Conservation (phyloP, 441 rosid species). For the Heliophila coronopifolia region DNA sequence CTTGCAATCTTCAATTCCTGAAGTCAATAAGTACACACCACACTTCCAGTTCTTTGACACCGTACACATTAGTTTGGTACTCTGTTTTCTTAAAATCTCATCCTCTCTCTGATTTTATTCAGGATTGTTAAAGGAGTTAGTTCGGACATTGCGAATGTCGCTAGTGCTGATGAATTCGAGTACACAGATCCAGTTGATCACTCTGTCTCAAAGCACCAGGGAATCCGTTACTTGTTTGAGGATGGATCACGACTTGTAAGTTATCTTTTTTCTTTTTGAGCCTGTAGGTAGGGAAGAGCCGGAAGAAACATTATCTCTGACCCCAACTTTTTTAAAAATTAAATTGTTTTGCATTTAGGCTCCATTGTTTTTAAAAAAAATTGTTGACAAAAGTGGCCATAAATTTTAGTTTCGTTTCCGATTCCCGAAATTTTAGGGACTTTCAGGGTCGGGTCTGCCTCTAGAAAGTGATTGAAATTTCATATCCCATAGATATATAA, state of each 20-base stretch:
- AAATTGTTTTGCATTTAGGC: too few species aligned
- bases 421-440: too few species aligned
- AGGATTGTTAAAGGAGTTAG: slow-evolving; percentile 63
- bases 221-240: slow-evolving; percentile 82
- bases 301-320: too few species aligned
- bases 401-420: too few species aligned
- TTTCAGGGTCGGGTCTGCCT: too few species aligned
- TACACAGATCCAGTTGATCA: slow-evolving; percentile 97
- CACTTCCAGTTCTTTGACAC: slow-evolving; percentile 10
- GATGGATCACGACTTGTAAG: slow-evolving; percentile 94
- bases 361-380: too few species aligned
- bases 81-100: background rate
- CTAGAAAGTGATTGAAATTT: background rate
- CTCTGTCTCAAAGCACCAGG: slow-evolving; percentile 88
- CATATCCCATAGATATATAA: background rate
- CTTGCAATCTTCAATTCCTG: slow-evolving; percentile 66
- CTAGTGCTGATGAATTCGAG: slow-evolving; percentile 82
- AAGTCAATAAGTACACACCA: slow-evolving; percentile 60
- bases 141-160: slow-evolving; percentile 65
- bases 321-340: too few species aligned
- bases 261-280: background rate
- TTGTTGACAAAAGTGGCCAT: too few species aligned
- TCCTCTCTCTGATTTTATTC: slow-evolving; percentile 15
- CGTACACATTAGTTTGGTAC: background rate
- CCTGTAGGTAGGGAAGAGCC: background rate